Evolutionary conservation across 2,329 filamentous ascomycete species (phyloP).

Genomic region (Colletotrichum liaoningense): DNA sequence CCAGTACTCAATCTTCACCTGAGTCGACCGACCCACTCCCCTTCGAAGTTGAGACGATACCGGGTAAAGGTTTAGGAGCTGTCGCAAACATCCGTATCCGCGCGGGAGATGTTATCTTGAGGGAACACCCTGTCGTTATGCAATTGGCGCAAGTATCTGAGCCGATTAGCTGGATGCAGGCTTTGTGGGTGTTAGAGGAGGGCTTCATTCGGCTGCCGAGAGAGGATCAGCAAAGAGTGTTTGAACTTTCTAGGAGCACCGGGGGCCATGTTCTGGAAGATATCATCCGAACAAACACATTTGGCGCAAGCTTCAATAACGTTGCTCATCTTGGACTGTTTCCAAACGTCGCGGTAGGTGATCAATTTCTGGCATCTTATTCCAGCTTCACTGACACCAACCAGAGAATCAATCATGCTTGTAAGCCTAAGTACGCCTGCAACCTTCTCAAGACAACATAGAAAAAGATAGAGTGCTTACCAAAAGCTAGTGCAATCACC

Average conservation of each 20-base stretch:
- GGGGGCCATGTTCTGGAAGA: slow-evolving; percentile 47
- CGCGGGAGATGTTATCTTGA: slow-evolving; percentile 46
- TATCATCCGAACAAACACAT: slow-evolving; percentile 48
- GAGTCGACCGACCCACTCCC: slow-evolving; percentile 8
- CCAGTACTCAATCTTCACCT: not conserved
- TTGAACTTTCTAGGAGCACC: slow-evolving; percentile 43
- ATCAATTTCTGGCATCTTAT: not conserved
- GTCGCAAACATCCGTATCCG: slow-evolving; percentile 45
- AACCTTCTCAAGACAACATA: too few species aligned
- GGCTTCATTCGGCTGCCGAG: slow-evolving; percentile 43
- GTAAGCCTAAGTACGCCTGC: slow-evolving; percentile 47
- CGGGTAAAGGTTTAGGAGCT: slow-evolving; percentile 46
- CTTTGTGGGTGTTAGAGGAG: slow-evolving; percentile 42
- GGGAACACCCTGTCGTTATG: slow-evolving; percentile 43
- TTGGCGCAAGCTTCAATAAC: slow-evolving; percentile 41
- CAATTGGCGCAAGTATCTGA: slow-evolving; percentile 40
- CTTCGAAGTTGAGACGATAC: slow-evolving; percentile 42
- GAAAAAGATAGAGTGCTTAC: not conserved
- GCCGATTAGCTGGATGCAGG: slow-evolving; percentile 37
- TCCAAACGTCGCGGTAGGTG: slow-evolving; percentile 46
- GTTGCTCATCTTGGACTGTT: slow-evolving; percentile 43
- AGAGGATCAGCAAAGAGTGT: slow-evolving; percentile 37
- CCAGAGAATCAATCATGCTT: slow-evolving; percentile 51
- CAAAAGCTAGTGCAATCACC: slow-evolving; percentile 43
- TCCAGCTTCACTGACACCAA: not conserved